Evolutionary conservation across 2,329 filamentous ascomycete species (phyloP).

Genomic region (Cladophialophora yegresii): DNA sequence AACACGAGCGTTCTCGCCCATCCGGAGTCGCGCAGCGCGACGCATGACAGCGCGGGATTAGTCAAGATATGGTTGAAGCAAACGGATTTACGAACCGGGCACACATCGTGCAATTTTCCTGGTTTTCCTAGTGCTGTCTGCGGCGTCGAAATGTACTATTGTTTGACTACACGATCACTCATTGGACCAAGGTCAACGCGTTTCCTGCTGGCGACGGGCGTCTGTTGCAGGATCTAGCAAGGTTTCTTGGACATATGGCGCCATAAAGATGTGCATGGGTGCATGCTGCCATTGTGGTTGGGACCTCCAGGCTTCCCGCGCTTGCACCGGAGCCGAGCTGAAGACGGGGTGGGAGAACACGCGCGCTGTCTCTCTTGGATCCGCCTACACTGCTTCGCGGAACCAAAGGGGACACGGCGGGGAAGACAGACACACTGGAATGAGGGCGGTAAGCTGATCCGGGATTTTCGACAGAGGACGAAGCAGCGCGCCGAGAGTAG

Average conservation of each 20-base stretch:
- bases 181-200: constrained; percentile 4
- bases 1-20: not conserved
- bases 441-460: not conserved
- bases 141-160: not conserved
- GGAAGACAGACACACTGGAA: not conserved
- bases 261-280: constrained; percentile 12
- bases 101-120: constrained; percentile 1
- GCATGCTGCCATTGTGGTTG: constrained; percentile 3
- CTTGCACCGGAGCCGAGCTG: not conserved
- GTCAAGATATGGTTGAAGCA: not conserved
- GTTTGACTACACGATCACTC: not conserved
- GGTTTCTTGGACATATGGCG: constrained; percentile 6
- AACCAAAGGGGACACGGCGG: not conserved
- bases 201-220: not conserved
- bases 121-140: not conserved
- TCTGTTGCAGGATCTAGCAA: constrained; percentile 9
- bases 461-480: not conserved
- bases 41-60: constrained; percentile 2
- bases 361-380: not conserved
- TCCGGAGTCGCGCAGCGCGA: not conserved
- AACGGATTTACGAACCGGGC: not conserved
- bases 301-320: not conserved
- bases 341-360: not conserved
- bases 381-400: too few relatives aligned
- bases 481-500: not conserved